phyloP scores from a whole-genome alignment of 2,329 filamentous ascomycete genomes.

The Cryphonectria nitschkei region DNA sequence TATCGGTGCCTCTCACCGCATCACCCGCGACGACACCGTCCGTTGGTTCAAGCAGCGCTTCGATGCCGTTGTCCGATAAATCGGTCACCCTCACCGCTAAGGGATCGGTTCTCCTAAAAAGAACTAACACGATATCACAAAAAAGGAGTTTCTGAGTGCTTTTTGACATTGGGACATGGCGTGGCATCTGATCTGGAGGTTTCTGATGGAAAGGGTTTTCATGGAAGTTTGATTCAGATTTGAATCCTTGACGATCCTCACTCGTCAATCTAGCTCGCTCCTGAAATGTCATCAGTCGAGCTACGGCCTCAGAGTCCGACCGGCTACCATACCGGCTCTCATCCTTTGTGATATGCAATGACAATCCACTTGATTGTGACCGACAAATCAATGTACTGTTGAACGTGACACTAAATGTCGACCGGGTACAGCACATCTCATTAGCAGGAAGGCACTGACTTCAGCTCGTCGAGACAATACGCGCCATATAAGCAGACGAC shows the following conservation, averaged over 20 bases:
- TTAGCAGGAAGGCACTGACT: neutral
- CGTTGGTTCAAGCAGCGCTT: conserved; percentile 94
- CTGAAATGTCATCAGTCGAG: conserved; percentile 58
- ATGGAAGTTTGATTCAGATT: conserved; percentile 44
- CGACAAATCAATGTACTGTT: neutral
- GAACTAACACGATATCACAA: conserved; percentile 27
- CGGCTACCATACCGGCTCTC: conserved; percentile 69
- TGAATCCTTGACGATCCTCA: conserved; percentile 47
- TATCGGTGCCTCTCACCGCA: conserved; percentile 87
- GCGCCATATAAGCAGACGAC: neutral
- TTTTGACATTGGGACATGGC: conserved; percentile 31
- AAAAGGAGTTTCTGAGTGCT: conserved; percentile 36
- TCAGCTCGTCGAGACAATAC: neutral
- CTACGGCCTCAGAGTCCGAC: conserved; percentile 75
- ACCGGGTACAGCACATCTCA: neutral
- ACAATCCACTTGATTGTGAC: neutral
- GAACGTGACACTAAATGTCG: neutral
- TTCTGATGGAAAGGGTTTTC: conserved; percentile 36
- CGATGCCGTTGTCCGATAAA: conserved; percentile 99
- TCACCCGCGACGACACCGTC: conserved; percentile 93
- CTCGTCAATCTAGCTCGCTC: conserved; percentile 57
- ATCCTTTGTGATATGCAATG: conserved; percentile 27
- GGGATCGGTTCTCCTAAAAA: conserved; percentile 29
- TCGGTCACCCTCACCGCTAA: conserved; percentile 30
- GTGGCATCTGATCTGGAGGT: conserved; percentile 32